These are phyloP conservation scores for Nannizzia gypsea DNA, from an alignment of 2,329 filamentous ascomycete species.

Conservation along the genomic window DNA sequence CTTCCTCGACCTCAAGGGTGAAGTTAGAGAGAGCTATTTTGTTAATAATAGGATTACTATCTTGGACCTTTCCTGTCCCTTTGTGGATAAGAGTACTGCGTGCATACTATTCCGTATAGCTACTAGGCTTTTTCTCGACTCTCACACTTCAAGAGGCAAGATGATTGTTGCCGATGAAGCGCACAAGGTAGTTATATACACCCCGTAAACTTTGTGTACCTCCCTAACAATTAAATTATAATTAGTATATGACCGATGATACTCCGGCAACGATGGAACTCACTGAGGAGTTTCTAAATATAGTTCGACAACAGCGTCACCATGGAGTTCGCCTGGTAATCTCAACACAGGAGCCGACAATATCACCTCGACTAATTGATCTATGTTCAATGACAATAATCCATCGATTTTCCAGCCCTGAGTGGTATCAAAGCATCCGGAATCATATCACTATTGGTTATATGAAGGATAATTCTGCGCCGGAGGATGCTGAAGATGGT, in stretches of 20 bases:
- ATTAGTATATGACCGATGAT: constrained; percentile 16
- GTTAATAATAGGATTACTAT: constrained; percentile 9
- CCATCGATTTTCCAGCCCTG: constrained; percentile 55
- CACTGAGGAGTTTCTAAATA: constrained; percentile 47
- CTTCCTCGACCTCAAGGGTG: constrained; percentile 12
- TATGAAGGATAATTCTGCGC: neutral
- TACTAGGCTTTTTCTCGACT: constrained; percentile 16
- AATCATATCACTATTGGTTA: constrained; percentile 20
- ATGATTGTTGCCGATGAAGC: constrained; percentile 17
- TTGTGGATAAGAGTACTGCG: constrained; percentile 15
- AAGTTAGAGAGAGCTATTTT: neutral
- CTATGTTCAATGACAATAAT: constrained; percentile 58
- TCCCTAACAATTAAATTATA: neutral
- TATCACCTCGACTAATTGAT: constrained; percentile 54
- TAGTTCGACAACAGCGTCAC: constrained; percentile 58
- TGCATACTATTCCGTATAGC: constrained; percentile 18
- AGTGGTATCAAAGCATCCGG: constrained; percentile 42
- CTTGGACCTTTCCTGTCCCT: constrained; percentile 17
- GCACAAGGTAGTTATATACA: constrained; percentile 17
- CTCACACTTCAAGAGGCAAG: constrained; percentile 11
- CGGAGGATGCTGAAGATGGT: neutral
- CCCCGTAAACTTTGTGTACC: neutral
- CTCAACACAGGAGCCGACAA: constrained; percentile 62
- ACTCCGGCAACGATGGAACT: constrained; percentile 24
- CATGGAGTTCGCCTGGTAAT: constrained; percentile 53